Evolutionary conservation across 371 early-diverging fungal genomes (phyloP).

Genomic region (Aphelidium insulamus): DNA sequence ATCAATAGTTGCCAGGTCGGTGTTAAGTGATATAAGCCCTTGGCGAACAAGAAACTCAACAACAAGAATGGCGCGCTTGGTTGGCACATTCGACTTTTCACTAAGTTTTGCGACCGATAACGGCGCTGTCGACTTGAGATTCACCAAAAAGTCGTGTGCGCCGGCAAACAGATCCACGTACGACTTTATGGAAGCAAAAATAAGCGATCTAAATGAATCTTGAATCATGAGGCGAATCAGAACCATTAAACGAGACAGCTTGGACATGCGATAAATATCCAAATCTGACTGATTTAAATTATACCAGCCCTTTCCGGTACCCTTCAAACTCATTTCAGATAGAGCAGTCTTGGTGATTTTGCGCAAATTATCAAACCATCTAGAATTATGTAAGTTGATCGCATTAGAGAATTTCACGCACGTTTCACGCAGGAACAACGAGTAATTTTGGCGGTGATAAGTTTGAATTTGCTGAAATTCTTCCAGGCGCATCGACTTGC

Average conservation of each 20-base stretch:
- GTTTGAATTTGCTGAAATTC: slow-evolving; percentile 27
- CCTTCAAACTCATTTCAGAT: too few species aligned
- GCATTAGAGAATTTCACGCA: slow-evolving; percentile 5
- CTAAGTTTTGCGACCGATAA: too few species aligned
- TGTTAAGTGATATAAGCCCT: slow-evolving; percentile 17
- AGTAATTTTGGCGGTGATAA: slow-evolving; percentile 14
- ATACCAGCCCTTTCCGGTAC: slow-evolving; percentile 34
- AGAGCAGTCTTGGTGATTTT: slow-evolving; percentile 14
- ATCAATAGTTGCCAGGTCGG: slow-evolving; percentile 13
- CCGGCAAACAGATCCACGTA: slow-evolving; percentile 11
- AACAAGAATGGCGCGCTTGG: too few species aligned
- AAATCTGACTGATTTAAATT: slow-evolving; percentile 24
- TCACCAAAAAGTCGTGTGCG: background rate
- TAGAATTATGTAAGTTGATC: slow-evolving; percentile 3
- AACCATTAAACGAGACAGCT: slow-evolving; percentile 23
- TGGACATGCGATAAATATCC: slow-evolving; percentile 26
- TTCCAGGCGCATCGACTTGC: slow-evolving; percentile 21
- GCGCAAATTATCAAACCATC: slow-evolving; percentile 19
- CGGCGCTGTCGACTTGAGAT: background rate
- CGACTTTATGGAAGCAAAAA: slow-evolving; percentile 16
- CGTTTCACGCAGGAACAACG: slow-evolving; percentile 17
- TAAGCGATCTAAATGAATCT: slow-evolving; percentile 20
- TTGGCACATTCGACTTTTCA: too few species aligned
- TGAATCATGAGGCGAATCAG: slow-evolving; percentile 26
- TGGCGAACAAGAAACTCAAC: slow-evolving; percentile 21